These are phyloP conservation scores for Volvox carteri DNA, from an alignment of 163 green algal species.

Conservation along the genomic window DNA sequence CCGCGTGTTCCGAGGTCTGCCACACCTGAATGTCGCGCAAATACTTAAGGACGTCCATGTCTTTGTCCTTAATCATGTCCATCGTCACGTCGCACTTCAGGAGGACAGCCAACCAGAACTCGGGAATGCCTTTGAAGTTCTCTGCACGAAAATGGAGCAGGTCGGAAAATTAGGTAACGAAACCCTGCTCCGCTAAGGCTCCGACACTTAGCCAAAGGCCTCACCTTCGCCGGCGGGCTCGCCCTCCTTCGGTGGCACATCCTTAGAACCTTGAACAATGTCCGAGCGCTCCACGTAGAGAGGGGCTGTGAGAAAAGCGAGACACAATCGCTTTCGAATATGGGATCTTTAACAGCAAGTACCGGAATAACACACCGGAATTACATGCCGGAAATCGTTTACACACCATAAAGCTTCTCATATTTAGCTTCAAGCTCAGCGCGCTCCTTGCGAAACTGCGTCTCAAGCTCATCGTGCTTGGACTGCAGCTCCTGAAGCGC, in stretches of 20 bases:
- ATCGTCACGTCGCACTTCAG: slow-evolving; percentile 78
- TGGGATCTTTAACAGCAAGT: too few species aligned
- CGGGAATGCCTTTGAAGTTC: slow-evolving; percentile 76
- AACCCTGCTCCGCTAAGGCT: too few species aligned
- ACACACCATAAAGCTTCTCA: slow-evolving; percentile 80
- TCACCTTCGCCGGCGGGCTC: slow-evolving; percentile 60
- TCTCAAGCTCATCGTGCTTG: slow-evolving; percentile 81
- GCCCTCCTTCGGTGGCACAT: slow-evolving; percentile 66
- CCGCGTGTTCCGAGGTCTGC: too few species aligned
- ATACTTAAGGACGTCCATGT: slow-evolving; percentile 83
- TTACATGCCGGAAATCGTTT: neutral
- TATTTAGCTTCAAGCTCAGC: slow-evolving; percentile 85
- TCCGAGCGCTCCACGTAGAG: slow-evolving; percentile 77
- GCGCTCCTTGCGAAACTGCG: slow-evolving; percentile 81
- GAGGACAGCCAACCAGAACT: slow-evolving; percentile 87
- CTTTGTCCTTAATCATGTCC: slow-evolving; percentile 83
- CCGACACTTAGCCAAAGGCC: neutral
- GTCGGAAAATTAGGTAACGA: neutral
- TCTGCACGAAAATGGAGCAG: neutral
- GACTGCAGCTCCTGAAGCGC: slow-evolving; percentile 76
- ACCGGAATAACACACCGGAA: too few species aligned
- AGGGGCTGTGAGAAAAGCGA: slow-evolving; percentile 62
- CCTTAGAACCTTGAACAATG: slow-evolving; percentile 73
- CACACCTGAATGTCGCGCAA: slow-evolving; percentile 76
- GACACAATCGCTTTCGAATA: neutral